These are phyloP conservation scores for Aspergillus awamori DNA, from an alignment of 2,329 filamentous ascomycete species.

Conservation along the genomic window DNA sequence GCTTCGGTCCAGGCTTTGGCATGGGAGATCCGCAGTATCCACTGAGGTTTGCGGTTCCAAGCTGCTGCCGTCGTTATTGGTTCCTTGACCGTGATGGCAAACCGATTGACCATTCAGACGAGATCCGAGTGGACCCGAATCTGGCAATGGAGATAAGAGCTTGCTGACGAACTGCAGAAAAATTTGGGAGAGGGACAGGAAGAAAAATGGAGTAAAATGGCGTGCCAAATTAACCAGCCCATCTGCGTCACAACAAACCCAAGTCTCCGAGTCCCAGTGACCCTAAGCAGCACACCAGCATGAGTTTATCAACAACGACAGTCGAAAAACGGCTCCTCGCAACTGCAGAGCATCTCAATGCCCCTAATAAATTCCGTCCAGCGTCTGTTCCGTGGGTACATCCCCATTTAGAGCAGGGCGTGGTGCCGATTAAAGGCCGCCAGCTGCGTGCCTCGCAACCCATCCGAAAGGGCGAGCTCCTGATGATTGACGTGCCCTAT, in stretches of 20 bases:
- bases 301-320: slow-evolving; percentile 6
- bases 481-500: slow-evolving; percentile 36
- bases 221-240: neutral
- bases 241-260: too few species aligned
- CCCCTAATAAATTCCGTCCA: neutral
- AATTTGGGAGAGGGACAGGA: too few species aligned
- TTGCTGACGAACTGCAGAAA: neutral
- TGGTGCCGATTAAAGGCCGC: slow-evolving; percentile 35
- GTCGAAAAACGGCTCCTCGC: slow-evolving; percentile 11
- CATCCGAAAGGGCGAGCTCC: slow-evolving; percentile 29
- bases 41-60: neutral
- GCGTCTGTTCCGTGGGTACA: slow-evolving; percentile 28
- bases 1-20: neutral
- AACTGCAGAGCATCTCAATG: slow-evolving; percentile 9
- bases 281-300: neutral
- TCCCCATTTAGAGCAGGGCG: slow-evolving; percentile 30
- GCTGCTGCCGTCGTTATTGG: neutral
- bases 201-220: neutral
- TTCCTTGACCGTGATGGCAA: neutral
- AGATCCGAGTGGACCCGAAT: neutral
- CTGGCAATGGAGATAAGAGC: neutral
- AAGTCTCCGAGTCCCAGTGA: neutral
- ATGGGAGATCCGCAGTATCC: neutral
- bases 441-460: slow-evolving; percentile 30
- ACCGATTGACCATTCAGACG: neutral